Percentiles rank a stretch among this genome's conserved stretches.
Evolutionary conservation across 1,139 yeast genomes (phyloP).

Genomic region (Blastobotrys aristatus): DNA sequence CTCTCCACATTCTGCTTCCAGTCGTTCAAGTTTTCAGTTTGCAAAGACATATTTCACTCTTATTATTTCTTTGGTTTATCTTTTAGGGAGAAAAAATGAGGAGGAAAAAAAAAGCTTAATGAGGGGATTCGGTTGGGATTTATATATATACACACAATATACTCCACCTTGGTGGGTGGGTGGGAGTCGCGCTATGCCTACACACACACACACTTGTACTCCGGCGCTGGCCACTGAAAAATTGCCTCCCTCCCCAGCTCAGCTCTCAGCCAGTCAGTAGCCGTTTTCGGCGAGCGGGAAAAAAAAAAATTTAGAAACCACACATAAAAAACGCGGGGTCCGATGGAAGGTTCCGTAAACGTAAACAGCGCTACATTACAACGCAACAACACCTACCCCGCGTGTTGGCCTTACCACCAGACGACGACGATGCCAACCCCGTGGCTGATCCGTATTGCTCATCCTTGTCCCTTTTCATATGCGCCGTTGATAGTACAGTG

Average conservation of each 20-base stretch:
- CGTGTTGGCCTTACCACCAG: background rate
- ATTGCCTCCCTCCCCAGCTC: no score
- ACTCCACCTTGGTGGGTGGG: background rate
- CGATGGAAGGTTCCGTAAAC: background rate
- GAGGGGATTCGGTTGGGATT: slow-evolving; percentile 1
- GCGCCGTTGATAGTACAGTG: slow-evolving; percentile 13
- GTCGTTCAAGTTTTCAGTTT: slow-evolving; percentile 20
- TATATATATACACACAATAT: background rate
- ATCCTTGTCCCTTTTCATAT: slow-evolving; percentile 4
- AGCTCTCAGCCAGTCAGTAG: no score
- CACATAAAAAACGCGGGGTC: background rate
- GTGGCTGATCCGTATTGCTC: no score
- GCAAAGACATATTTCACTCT: slow-evolving; percentile 13
- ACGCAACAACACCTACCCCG: background rate
- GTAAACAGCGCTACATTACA: background rate
- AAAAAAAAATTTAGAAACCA: no score
- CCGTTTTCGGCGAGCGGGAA: no score
- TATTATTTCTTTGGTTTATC: no score
- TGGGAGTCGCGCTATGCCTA: no score
- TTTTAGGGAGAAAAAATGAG: slow-evolving; percentile 1
- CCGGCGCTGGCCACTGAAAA: no score
- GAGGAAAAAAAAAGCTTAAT: background rate
- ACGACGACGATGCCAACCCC: no score
- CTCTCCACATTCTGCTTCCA: slow-evolving; percentile 28
- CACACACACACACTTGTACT: no score